Evolutionary conservation across 345 rosid species (phyloP).

Genomic region (Arabidopsis suecica): DNA sequence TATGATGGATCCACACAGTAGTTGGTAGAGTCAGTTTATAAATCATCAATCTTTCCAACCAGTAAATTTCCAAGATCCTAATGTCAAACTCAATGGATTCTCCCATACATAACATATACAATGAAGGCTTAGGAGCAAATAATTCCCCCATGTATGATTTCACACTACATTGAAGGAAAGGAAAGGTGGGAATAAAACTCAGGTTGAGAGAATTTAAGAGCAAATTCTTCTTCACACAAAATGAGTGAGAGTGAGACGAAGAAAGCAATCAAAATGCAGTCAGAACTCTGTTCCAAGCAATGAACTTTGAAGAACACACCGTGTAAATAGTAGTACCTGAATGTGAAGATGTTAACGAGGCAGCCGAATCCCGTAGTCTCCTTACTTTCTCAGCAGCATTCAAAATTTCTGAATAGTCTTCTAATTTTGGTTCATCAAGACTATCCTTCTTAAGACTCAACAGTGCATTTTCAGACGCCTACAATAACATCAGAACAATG

Average conservation of each 20-base stretch:
- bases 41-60: constrained; percentile 11
- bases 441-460: constrained; percentile 49
- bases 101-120: constrained; percentile 1
- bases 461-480: constrained; percentile 76
- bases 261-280: constrained; percentile 1
- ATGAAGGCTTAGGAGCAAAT: background rate
- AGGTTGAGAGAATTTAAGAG: constrained; percentile 1
- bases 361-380: constrained; percentile 59
- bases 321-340: constrained; percentile 59
- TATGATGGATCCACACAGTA: constrained; percentile 5
- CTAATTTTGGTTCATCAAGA: constrained; percentile 27
- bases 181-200: background rate
- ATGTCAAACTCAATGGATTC: background rate
- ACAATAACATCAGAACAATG: constrained; percentile 18
- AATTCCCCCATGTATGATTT: background rate
- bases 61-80: background rate
- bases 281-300: background rate
- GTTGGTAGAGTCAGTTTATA: background rate
- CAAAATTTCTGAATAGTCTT: constrained; percentile 32
- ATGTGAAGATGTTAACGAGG: constrained; percentile 51
- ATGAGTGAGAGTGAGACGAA: background rate
- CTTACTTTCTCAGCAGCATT: constrained; percentile 45
- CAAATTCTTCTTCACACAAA: constrained; percentile 8
- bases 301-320: background rate
- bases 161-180: background rate